Evolutionary conservation across 2,329 filamentous ascomycete genomes (phyloP), one percentile per base, ranked within the genome.

Genomic region (Fusarium verrucosum): DNA sequence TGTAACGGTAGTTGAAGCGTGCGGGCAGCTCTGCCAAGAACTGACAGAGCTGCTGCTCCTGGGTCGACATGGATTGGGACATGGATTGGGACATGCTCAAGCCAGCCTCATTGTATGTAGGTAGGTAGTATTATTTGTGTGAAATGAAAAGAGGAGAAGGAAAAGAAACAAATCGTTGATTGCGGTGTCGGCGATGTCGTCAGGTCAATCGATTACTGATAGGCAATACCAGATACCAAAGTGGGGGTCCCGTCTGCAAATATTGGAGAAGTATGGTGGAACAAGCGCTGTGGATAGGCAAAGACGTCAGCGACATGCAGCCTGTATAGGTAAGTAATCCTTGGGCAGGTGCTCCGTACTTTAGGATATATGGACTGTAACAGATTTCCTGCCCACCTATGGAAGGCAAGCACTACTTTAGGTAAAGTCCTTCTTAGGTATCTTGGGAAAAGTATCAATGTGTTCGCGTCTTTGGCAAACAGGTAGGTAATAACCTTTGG

Each of bases 11-110:
- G 66, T 85, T 82, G 81, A 91, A 89, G 67, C 85, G 83, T 68
- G 82, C 82, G 53, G 95, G 94, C 73, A 96, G 87, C 73, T 90
- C 86, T 75, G 91, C 87, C 73, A 99, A 86, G 73, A 92, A 88
- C 76, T 91, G 87, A 76, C 91, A 94, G 79, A 98, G 91, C 82
- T 90, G 88, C 79, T 85, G 89, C 83, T 97, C 93, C 75, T 88
- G 86, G 17, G 86, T 88, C 65, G 86, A 84, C 80, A 88, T 83
- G 50, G 77, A 65, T 63, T 78, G 71, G 64, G 84, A 83, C 85
- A 87, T 88, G 23, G 17, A 65, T 63, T 78, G 71, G 64, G 84
- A 83, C 85, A 87, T 88, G 23, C n/a, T 76, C 69, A 75, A 47
- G 30, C 40, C 45, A 55, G 42, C 66, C 41, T 73, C 74, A 74